Percentiles rank a stretch among this genome's conserved stretches.
phyloP scores from a whole-genome alignment of 352 stramenopile species.

The Pythium aphanidermatum region DNA sequence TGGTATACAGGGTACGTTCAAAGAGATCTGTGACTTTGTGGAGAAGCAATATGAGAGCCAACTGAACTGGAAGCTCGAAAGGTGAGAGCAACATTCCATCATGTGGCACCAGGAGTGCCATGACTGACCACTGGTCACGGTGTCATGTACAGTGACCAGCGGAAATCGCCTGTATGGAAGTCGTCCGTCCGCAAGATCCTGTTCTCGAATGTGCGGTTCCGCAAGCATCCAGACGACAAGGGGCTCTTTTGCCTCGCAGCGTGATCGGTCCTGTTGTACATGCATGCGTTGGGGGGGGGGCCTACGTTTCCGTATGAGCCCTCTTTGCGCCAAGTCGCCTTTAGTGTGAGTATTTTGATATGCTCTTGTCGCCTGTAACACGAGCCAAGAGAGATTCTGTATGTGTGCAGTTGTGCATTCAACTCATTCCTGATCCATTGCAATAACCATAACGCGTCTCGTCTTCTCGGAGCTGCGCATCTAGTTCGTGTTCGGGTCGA shows the following conservation, averaged over 20 bases:
- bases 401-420: too few species aligned
- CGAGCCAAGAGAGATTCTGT: too few species aligned
- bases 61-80: conserved; percentile 89
- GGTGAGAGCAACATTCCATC: too few species aligned
- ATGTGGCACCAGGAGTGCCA: background rate
- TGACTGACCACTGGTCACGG: background rate
- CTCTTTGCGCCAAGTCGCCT: too few species aligned
- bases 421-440: too few species aligned
- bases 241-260: conserved; percentile 64
- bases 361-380: too few species aligned
- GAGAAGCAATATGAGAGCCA: conserved; percentile 81
- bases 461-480: too few species aligned
- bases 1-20: conserved; percentile 85
- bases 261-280: conserved; percentile 16
- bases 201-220: conserved; percentile 83
- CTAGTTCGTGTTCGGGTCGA: conserved; percentile 53
- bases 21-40: conserved; percentile 87
- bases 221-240: conserved; percentile 67
- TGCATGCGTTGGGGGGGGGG: conserved; percentile 1
- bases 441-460: too few species aligned
- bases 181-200: conserved; percentile 88
- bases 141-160: conserved; percentile 41
- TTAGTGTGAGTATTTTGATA: too few species aligned
- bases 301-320: too few species aligned
- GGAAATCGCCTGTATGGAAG: conserved; percentile 86